Base-by-base conservation (phyloP, 75 land plant species). In the Selaginella tamariscina region DNA sequence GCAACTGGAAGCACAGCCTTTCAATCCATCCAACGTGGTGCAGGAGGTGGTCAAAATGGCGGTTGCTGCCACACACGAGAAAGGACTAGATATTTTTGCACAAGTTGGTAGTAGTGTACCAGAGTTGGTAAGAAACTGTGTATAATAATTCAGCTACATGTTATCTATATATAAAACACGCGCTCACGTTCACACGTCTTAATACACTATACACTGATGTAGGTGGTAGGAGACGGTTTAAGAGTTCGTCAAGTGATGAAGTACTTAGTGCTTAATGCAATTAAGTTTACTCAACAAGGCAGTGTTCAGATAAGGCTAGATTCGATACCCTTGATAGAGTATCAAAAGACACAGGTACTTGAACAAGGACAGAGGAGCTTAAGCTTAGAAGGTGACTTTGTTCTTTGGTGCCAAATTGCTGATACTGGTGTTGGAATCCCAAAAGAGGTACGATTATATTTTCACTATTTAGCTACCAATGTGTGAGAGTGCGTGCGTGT, bases 381-480 rank as follows among this genome's bases (percentile, higher is more conserved):
- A 15, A 5, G 49, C 15, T 15, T 5, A 5, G 49, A 39, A 39
- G 49, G 49, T 15, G 49, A 39, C 49, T 39, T 39, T 18, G 27
- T 73, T 30, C 70, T 73, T 33, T 73, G 28, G 32, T 73, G 74
- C 44, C 71, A 74, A 56, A 62, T 74, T 24, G 32, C 18, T 22
- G 76, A 69, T 39, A 68, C 76, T 68, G 76, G 76, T 24, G 55
- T 68, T 57, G 76, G 76, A 28, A 74, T 68, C 29, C 65, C 72
- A 26, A 27, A 56, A 55, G 76, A 74, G 71, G 74, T 73, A 55
- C 23, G 27, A 2, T 24, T 24, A n/a, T 57, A n/a, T 20, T 21
- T 49, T 67, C 64, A 1, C 49, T 15, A 39, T 39, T 39, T n/a
- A n/a, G n/a, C n/a, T n/a, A n/a, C n/a, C n/a, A n/a, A n/a, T n/a